Percentiles rank a stretch among this genome's conserved stretches.
phyloP scores from a whole-genome alignment of 2,329 filamentous ascomycete species.

The Alternaria sp. region DNA sequence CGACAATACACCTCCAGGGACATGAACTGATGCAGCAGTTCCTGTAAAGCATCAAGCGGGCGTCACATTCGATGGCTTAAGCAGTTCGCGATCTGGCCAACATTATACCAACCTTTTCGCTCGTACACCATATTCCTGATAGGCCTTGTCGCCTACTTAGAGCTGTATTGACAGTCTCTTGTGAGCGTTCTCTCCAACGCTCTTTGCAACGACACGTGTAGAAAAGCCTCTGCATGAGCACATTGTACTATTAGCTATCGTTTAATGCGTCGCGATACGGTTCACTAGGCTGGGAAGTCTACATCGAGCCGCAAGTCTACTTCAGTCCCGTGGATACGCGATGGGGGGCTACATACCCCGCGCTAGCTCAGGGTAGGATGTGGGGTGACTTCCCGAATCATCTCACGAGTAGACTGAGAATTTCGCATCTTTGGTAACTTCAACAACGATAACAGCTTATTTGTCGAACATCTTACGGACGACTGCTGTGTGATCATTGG shows the following conservation, averaged over 20 bases:
- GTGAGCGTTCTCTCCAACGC: not conserved
- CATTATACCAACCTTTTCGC: constrained; percentile 63
- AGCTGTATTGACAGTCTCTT: constrained; percentile 71
- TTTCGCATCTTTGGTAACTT: not conserved
- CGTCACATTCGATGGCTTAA: constrained; percentile 55
- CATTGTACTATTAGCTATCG: too few relatives aligned
- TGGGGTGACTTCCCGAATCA: constrained; percentile 18
- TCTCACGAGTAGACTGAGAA: not conserved
- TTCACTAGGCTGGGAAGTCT: not conserved
- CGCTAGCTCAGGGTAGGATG: constrained; percentile 25
- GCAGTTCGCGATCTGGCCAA: constrained; percentile 61
- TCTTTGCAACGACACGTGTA: not conserved
- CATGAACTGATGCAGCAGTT: not conserved
- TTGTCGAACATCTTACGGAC: not conserved
- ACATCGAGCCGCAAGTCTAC: not conserved
- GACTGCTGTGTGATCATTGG: not conserved
- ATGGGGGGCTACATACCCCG: constrained; percentile 26
- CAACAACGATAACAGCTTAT: not conserved
- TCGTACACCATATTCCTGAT: constrained; percentile 67
- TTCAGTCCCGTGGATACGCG: constrained; percentile 1
- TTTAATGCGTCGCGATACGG: too few relatives aligned
- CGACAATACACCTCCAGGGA: constrained; percentile 37
- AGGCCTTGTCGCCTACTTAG: constrained; percentile 69
- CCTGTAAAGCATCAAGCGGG: not conserved
- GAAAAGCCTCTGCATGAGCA: not conserved